These are phyloP conservation scores for Cladosporium sp. DNA, from an alignment of 2,329 filamentous ascomycete genomes.

Conservation along the genomic window DNA sequence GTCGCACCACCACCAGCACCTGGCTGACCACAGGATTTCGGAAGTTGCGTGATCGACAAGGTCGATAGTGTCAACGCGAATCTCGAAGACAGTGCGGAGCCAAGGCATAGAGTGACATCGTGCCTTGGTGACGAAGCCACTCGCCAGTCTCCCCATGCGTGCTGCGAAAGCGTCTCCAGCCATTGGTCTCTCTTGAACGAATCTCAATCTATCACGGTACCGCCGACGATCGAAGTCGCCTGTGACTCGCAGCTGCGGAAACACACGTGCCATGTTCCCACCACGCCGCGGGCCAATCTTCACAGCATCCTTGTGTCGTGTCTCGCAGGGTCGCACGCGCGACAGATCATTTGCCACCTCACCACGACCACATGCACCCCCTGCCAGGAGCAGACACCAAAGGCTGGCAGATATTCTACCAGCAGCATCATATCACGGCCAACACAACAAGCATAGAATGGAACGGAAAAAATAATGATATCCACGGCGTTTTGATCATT, in stretches of 20 bases:
- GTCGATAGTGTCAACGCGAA: background rate
- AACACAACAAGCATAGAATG: background rate
- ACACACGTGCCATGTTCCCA: no score
- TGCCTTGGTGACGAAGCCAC: background rate
- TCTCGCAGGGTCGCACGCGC: no score
- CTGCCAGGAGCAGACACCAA: background rate
- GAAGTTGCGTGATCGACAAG: background rate
- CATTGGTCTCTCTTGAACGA: background rate
- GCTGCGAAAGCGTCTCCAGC: background rate
- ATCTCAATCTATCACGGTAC: background rate
- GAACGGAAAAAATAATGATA: background rate
- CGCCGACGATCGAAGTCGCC: background rate
- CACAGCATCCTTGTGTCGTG: background rate
- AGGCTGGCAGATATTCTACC: background rate
- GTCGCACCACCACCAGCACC: background rate
- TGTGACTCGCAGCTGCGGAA: no score
- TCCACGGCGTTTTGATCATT: background rate
- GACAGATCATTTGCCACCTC: background rate
- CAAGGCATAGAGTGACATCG: background rate
- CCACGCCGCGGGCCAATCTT: background rate
- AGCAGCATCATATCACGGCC: background rate
- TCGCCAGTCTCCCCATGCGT: background rate
- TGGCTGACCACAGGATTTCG: slow-evolving; percentile 13
- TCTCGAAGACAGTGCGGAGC: background rate
- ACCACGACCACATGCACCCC: no score